Evolutionary conservation across 108 stramenopile genomes (phyloP).

Genomic region (Thalassiosira profunda): DNA sequence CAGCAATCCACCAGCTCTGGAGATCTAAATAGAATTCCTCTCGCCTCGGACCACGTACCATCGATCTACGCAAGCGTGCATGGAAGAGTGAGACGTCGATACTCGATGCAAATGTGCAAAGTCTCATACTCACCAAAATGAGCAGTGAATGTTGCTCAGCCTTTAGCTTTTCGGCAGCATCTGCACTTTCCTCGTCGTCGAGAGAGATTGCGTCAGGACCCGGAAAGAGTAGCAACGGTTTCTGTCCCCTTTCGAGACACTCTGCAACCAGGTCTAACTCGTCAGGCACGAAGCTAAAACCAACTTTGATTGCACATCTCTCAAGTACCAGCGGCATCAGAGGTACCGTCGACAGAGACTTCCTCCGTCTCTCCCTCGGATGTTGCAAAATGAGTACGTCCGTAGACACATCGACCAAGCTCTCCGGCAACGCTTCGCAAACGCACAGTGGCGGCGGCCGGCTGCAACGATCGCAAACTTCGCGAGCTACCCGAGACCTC

Average conservation of each 20-base stretch:
- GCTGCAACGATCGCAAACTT: constrained; percentile 18
- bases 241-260: constrained; percentile 7
- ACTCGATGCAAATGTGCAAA: neutral
- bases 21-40: constrained; percentile 42
- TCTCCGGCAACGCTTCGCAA: constrained; percentile 22
- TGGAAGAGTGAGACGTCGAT: neutral
- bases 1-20: constrained; percentile 33
- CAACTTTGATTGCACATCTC: constrained; percentile 36
- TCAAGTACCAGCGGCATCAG: constrained; percentile 45
- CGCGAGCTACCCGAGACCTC: constrained; percentile 14
- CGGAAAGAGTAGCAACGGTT: constrained; percentile 49
- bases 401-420: constrained; percentile 15
- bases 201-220: constrained; percentile 48
- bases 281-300: constrained; percentile 22
- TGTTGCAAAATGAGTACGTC: constrained; percentile 49
- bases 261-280: constrained; percentile 4
- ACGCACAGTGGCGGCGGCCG: constrained; percentile 33
- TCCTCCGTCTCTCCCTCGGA: constrained; percentile 55
- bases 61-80: constrained; percentile 25
- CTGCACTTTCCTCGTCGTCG: constrained; percentile 14
- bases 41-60: constrained; percentile 57
- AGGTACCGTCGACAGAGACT: constrained; percentile 51
- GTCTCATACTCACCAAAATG: neutral
- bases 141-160: neutral
- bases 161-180: neutral